phyloP scores from a whole-genome alignment of 495 filamentous ascomycete genomes.

The Thozetella sp. region DNA sequence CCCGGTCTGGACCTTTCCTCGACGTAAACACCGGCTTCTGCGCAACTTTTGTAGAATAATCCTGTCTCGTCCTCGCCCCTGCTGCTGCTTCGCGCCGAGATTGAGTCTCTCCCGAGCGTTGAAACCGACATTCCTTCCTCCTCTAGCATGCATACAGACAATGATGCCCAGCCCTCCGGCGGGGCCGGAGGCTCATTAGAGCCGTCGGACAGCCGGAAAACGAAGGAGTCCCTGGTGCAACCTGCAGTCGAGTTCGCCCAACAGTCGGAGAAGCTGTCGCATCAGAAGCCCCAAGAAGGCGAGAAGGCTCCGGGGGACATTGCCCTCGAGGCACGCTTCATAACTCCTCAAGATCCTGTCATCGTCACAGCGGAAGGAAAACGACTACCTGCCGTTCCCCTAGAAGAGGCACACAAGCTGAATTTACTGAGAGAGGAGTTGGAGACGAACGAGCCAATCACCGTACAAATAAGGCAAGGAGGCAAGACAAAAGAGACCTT shows the following conservation, averaged over 20 bases:
- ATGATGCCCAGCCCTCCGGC: background rate
- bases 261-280: constrained; percentile 64
- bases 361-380: constrained; percentile 66
- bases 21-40: too few relatives aligned
- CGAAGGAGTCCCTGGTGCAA: constrained; percentile 8
- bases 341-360: constrained; percentile 72
- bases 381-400: constrained; percentile 64
- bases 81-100: too few relatives aligned
- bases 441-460: constrained; percentile 20
- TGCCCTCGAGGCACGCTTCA: constrained; percentile 65
- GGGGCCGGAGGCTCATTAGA: background rate
- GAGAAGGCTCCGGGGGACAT: constrained; percentile 29
- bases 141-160: background rate
- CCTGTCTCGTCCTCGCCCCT: too few relatives aligned
- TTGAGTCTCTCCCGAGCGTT: too few relatives aligned
- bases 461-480: constrained; percentile 21
- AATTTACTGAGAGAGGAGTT: constrained; percentile 62
- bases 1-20: background rate
- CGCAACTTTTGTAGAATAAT: too few relatives aligned
- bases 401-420: constrained; percentile 66
- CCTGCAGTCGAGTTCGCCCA: constrained; percentile 41
- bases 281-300: constrained; percentile 26
- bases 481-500: constrained; percentile 9
- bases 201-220: background rate
- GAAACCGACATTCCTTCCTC: background rate